Conservation (phyloP, 768 basidiomycete species). For the Cubamyces lactineus region DNA sequence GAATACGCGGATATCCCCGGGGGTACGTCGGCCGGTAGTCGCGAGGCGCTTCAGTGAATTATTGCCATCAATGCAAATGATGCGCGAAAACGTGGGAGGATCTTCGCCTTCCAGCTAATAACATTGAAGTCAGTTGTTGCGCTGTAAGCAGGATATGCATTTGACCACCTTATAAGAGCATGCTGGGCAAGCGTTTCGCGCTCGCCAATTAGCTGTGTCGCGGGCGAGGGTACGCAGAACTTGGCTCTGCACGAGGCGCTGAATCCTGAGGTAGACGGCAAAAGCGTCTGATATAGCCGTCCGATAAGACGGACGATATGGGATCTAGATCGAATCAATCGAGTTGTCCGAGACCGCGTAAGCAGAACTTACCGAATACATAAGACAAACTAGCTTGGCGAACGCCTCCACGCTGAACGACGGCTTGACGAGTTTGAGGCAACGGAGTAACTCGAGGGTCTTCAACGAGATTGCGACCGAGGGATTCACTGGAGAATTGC, state of each 20-base stretch:
- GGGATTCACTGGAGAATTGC: slow-evolving; percentile 3
- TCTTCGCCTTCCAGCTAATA: slow-evolving; percentile 37
- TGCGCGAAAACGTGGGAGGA: slow-evolving; percentile 9
- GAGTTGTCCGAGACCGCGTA: neutral
- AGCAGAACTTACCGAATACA: slow-evolving; percentile 21
- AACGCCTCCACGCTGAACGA: slow-evolving; percentile 30
- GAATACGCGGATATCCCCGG: slow-evolving; percentile 25
- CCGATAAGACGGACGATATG: slow-evolving; percentile 31
- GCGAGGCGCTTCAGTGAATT: slow-evolving; percentile 32
- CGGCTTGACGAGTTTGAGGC: slow-evolving; percentile 14
- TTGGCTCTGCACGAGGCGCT: slow-evolving; percentile 21
- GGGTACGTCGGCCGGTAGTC: slow-evolving; percentile 18
- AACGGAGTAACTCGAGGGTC: slow-evolving; percentile 23
- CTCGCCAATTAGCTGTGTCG: slow-evolving; percentile 37
- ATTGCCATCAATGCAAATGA: slow-evolving; percentile 25
- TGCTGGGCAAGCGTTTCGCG: slow-evolving; percentile 40
- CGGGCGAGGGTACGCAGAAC: slow-evolving; percentile 34
- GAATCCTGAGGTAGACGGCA: slow-evolving; percentile 41
- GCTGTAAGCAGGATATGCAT: neutral
- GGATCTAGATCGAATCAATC: slow-evolving; percentile 24
- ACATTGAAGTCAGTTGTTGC: neutral
- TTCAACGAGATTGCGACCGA: slow-evolving; percentile 20
- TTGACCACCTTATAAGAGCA: slow-evolving; percentile 40
- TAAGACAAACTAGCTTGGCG: slow-evolving; percentile 22
- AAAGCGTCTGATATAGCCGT: slow-evolving; percentile 37